These are phyloP conservation scores for Botryotinia globosa DNA, from an alignment of 2,329 filamentous ascomycete species.

Conservation along the genomic window DNA sequence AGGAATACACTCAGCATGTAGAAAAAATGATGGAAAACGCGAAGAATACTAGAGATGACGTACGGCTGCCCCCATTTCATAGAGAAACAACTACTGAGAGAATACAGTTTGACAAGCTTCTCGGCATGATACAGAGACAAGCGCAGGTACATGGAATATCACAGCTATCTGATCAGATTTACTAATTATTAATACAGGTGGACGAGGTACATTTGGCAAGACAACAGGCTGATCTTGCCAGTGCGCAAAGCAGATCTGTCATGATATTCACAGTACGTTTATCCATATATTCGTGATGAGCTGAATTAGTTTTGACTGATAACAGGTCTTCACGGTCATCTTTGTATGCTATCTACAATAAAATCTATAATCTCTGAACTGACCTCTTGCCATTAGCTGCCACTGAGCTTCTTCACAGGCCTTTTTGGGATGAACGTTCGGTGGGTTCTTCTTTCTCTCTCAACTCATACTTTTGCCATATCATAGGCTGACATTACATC, in stretches of 20 bases:
- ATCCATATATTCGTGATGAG: background rate
- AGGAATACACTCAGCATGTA: constrained; percentile 15
- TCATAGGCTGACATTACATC: background rate
- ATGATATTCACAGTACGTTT: background rate
- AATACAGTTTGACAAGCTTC: background rate
- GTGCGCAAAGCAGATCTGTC: background rate
- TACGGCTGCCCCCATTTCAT: no score
- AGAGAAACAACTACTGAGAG: background rate
- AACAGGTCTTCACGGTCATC: background rate
- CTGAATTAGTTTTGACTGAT: background rate
- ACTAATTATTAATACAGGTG: background rate
- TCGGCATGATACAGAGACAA: constrained; percentile 1
- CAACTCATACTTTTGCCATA: background rate
- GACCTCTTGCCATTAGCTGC: background rate
- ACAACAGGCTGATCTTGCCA: background rate
- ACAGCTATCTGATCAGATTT: background rate
- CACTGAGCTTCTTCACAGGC: background rate
- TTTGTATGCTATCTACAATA: background rate
- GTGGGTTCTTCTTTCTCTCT: background rate
- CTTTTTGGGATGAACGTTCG: constrained; percentile 4
- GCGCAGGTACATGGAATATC: background rate
- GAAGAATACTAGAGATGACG: constrained; percentile 1
- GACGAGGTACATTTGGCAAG: background rate
- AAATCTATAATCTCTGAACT: background rate
- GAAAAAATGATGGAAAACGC: constrained; percentile 2